Evolutionary conservation across 345 rosid species (phyloP), one percentile per base, ranked within the genome.

Genomic region (Cardamine resedifolia): DNA sequence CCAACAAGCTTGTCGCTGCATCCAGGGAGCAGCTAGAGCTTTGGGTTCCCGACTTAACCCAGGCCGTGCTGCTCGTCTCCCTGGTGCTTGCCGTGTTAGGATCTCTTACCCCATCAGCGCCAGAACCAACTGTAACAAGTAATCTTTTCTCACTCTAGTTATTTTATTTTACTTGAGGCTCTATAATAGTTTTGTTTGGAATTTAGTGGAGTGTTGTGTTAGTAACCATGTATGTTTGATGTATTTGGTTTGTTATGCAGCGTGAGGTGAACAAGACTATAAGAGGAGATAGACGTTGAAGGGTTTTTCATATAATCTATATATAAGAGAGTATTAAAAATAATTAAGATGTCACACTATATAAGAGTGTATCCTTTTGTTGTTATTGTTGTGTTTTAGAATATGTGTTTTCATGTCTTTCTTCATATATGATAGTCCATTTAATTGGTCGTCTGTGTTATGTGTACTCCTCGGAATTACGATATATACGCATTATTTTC

Each of bases 31-130:
- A 10, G 66, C 83, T 10, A 7, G n/a, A 1, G 1, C 48, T 43
- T 38, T 82, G 44, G 81, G 82, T 41, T 21, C 26, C 0, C 44
- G 67, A 34, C 28, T 39, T 15, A 85, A 81, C 14, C 33, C 78
- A 6, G 49, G 47, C 2, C 75, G 79, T 76, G 79, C 79, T 53
- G 75, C 79, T 53, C 36, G 70, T 69, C 84, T 89, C 24, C 91
- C 92, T 1, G 8, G 66, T 26, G 75, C 79, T 10, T 89, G 92
- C 59, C 72, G 74, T 5, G 86, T 87, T 62, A 67, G 44, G 58
- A 47, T 89, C 64, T 80, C 92, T 45, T 89, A 82, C 85, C 81
- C 83, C 73, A 81, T 87, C 89, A 81, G 84, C 68, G 57, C 80
- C 31, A 57, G 74, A 76, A 77, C 83, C 41, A 71, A 84, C 84